phyloP scores from a whole-genome alignment of 2,329 filamentous ascomycete genomes.

The Pseudonectria buxi region DNA sequence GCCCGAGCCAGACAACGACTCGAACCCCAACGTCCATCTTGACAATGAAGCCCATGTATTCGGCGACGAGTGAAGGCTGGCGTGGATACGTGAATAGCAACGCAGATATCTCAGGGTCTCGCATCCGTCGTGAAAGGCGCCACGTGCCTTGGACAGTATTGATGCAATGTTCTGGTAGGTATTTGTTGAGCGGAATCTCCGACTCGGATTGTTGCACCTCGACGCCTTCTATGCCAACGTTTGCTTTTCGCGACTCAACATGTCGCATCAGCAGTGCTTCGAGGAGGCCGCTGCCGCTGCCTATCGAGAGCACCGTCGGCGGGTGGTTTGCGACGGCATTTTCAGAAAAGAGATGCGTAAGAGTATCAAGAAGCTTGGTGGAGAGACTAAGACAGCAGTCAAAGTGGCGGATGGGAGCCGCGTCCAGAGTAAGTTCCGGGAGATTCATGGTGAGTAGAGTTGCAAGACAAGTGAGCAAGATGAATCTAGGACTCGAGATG shows the following conservation, averaged over 20 bases:
- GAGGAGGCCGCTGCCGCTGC: constrained; percentile 25
- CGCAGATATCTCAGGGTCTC: constrained; percentile 12
- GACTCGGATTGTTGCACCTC: constrained; percentile 17
- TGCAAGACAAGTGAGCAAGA: neutral
- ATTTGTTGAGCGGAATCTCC: constrained; percentile 15
- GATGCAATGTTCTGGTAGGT: constrained; percentile 20
- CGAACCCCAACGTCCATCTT: constrained; percentile 4
- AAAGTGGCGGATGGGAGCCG: constrained; percentile 15
- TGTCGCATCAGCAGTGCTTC: constrained; percentile 18
- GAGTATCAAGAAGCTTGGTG: constrained; percentile 11
- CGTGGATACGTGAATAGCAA: constrained; percentile 31
- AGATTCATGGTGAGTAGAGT: constrained; percentile 8
- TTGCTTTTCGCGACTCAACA: constrained; percentile 1
- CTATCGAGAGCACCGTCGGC: constrained; percentile 21
- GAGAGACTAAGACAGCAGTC: constrained; percentile 26
- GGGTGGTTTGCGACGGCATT: constrained; percentile 1
- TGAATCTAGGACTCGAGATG: neutral
- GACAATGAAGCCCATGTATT: constrained; percentile 16
- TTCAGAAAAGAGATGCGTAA: constrained; percentile 8
- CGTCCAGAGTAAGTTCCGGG: constrained; percentile 7
- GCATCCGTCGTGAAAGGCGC: constrained; percentile 20
- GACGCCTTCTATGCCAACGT: constrained; percentile 18
- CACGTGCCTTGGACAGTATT: constrained; percentile 27
- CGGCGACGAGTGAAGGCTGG: constrained; percentile 19
- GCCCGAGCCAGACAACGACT: constrained; percentile 19